These are phyloP conservation scores for Trematosphaeria pertusa DNA, from an alignment of 2,329 filamentous ascomycete species.

Conservation along the genomic window DNA sequence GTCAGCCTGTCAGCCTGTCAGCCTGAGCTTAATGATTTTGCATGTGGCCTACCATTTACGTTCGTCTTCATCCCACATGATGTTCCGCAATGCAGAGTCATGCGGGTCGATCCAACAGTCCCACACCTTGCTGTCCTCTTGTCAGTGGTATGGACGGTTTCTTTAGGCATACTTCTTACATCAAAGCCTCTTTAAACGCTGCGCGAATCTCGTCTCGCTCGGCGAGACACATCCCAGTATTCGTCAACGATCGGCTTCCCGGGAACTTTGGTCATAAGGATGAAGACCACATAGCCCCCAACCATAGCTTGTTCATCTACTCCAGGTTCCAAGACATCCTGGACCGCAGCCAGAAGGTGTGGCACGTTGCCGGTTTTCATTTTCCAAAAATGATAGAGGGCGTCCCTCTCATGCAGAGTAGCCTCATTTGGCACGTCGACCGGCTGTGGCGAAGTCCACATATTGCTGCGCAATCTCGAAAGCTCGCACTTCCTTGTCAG, in stretches of 20 bases:
- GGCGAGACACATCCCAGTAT: slow-evolving; percentile 2
- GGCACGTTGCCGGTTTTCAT: slow-evolving; percentile 8
- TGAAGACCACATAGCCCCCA: slow-evolving; percentile 13
- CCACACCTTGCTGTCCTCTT: neutral
- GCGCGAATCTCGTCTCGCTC: slow-evolving; percentile 12
- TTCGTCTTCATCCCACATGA: slow-evolving; percentile 14
- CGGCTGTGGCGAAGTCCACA: no score
- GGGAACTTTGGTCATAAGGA: slow-evolving; percentile 19
- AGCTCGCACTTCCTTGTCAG: neutral
- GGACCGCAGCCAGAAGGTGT: slow-evolving; percentile 2
- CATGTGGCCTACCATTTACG: slow-evolving; percentile 18
- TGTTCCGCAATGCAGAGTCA: slow-evolving; percentile 8
- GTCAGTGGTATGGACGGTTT: neutral
- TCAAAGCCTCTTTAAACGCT: slow-evolving; percentile 15
- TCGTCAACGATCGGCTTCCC: slow-evolving; percentile 3
- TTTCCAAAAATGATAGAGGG: no score
- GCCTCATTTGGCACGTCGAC: no score
- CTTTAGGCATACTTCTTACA: slow-evolving; percentile 9
- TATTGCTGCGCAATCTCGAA: neutral
- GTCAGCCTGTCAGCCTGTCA: neutral
- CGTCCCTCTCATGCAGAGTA: no score
- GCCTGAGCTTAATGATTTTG: neutral
- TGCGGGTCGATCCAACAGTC: slow-evolving; percentile 3
- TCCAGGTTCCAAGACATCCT: neutral
- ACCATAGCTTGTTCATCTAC: slow-evolving; percentile 8